phyloP scores from a whole-genome alignment of 176 grass and related monocot species.

The Eragrostis nindensis region DNA sequence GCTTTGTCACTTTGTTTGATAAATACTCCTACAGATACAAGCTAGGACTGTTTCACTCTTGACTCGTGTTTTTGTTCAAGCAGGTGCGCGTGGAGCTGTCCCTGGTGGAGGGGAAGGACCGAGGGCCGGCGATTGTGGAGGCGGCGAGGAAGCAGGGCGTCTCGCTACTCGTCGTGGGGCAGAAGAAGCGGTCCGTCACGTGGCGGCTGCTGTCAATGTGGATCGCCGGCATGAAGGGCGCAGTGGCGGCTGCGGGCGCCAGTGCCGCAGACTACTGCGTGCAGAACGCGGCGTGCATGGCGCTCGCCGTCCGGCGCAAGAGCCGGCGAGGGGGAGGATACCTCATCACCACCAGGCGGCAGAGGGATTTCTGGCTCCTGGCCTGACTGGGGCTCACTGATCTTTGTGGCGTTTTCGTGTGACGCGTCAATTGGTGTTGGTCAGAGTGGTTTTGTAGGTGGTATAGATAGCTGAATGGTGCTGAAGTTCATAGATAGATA shows the following conservation, averaged over 20 bases:
- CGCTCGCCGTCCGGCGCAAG: constrained; percentile 70
- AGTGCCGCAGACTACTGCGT: constrained; percentile 69
- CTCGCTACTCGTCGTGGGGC: constrained; percentile 74
- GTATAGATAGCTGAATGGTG: constrained; percentile 12
- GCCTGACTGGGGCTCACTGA: constrained; percentile 29
- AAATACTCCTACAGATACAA: too few relatives aligned
- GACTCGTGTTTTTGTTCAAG: neutral
- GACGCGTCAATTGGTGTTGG: too few relatives aligned
- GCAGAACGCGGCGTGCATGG: constrained; percentile 71
- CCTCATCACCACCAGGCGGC: constrained; percentile 77
- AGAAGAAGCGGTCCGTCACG: constrained; percentile 61
- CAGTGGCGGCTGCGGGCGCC: neutral
- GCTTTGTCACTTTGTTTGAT: neutral
- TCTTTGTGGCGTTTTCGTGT: neutral
- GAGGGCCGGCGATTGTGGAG: constrained; percentile 70
- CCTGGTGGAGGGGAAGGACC: constrained; percentile 51
- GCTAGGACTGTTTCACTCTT: too few relatives aligned
- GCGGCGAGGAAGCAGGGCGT: constrained; percentile 56
- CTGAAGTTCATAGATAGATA: neutral
- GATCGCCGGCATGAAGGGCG: constrained; percentile 23
- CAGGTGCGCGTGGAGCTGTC: constrained; percentile 66
- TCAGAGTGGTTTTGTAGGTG: too few relatives aligned
- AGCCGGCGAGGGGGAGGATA: constrained; percentile 68
- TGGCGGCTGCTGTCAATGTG: constrained; percentile 71
- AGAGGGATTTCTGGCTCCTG: constrained; percentile 87